Evolutionary conservation across 768 basidiomycete species (phyloP).

Genomic region (Termitomyces heimii): DNA sequence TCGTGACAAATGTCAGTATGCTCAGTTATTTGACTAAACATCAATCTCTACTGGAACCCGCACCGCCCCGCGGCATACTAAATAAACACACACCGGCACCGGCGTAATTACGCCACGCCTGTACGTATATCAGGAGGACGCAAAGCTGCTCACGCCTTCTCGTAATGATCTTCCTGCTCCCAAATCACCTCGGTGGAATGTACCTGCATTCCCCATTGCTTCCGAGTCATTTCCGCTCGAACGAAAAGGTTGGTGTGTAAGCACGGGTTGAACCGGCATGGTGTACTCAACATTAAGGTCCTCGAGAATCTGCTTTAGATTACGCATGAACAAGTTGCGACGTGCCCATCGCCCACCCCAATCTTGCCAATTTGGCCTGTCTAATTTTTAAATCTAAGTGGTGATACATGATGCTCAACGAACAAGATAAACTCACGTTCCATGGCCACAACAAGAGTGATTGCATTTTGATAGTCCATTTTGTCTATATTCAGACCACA

Average conservation of each 20-base stretch:
- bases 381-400: conserved; percentile 14
- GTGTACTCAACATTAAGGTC: conserved; percentile 69
- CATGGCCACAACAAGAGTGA: conserved; percentile 59
- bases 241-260: conserved; percentile 33
- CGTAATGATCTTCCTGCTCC: conserved; percentile 6
- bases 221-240: not conserved
- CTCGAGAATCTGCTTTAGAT: conserved; percentile 64
- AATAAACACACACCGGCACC: not conserved
- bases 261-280: conserved; percentile 67
- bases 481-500: conserved; percentile 65
- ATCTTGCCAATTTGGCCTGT: conserved; percentile 82
- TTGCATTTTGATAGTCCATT: conserved; percentile 74
- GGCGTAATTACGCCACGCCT: not conserved
- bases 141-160: conserved; percentile 6
- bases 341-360: conserved; percentile 79
- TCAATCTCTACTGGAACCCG: not conserved
- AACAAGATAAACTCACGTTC: conserved; percentile 48
- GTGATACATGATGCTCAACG: not conserved
- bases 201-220: conserved; percentile 22
- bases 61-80: not conserved
- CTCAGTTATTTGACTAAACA: not conserved
- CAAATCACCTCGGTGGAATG: conserved; percentile 14
- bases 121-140: not conserved
- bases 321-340: conserved; percentile 70
- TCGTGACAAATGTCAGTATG: too few relatives aligned